Conservation (phyloP, 2,329 filamentous ascomycete genomes). For the Nakataea oryzae region DNA sequence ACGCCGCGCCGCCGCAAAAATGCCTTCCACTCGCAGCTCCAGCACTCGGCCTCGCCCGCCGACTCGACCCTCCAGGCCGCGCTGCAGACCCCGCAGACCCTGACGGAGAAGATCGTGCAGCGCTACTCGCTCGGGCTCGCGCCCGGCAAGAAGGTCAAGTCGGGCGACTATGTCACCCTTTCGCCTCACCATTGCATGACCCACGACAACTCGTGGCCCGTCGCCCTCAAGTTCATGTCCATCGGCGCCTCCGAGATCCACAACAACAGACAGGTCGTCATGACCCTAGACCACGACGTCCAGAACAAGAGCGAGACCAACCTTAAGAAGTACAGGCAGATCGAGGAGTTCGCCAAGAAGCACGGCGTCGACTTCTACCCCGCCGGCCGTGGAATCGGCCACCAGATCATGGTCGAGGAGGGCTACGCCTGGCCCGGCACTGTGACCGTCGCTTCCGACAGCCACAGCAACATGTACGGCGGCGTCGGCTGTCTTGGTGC, state of each 20-base stretch:
- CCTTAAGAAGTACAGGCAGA: conserved; percentile 70
- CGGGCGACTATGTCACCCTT: conserved; percentile 77
- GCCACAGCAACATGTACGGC: conserved; percentile 76
- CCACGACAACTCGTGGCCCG: conserved; percentile 47
- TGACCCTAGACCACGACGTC: conserved; percentile 81
- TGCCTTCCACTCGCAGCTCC: conserved; percentile 54
- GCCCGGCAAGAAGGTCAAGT: conserved; percentile 61
- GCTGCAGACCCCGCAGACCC: conserved; percentile 50
- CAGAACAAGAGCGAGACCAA: conserved; percentile 74
- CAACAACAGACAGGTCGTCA: conserved; percentile 63
- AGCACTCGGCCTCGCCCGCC: conserved; percentile 40
- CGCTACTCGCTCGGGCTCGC: conserved; percentile 66
- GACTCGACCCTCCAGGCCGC: conserved; percentile 35
- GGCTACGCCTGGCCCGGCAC: conserved; percentile 78
- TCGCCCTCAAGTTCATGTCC: conserved; percentile 65
- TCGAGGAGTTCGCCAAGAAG: conserved; percentile 69
- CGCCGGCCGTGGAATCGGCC: conserved; percentile 36
- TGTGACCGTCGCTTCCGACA: conserved; percentile 67
- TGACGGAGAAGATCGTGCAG: conserved; percentile 92
- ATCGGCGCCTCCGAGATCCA: conserved; percentile 69
- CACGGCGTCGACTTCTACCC: conserved; percentile 72
- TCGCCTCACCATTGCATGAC: conserved; percentile 69
- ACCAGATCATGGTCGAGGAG: conserved; percentile 87
- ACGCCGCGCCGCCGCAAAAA: conserved; percentile 24
- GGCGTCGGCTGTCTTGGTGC: conserved; percentile 54